Evolutionary conservation across 139 green algal species (phyloP), one percentile per base, ranked within the genome.

Genomic region (Parachlorella kessleri): DNA sequence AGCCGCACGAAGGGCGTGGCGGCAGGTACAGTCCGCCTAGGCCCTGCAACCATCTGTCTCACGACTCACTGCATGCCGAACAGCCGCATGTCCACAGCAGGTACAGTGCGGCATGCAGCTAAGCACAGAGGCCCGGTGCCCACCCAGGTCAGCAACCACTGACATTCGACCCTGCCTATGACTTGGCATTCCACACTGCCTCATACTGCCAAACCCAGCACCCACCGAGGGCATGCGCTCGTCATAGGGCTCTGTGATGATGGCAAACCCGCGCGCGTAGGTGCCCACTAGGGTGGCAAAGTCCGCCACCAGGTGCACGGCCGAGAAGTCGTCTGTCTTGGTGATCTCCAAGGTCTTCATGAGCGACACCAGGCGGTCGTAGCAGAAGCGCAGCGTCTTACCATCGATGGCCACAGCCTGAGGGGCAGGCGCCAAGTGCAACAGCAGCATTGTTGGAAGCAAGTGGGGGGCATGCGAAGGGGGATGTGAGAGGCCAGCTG

Each of bases 191-290:
- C n/a, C n/a, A n/a, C n/a, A n/a, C n/a, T n/a, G n/a, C n/a, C n/a
- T n/a, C n/a, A n/a, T n/a, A n/a, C n/a, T n/a, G n/a, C n/a, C n/a
- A n/a, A n/a, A n/a, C 48, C 48, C 14, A 59, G 14, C 3, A 33
- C 76, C 30, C 68, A 76, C 91, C 77, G 92, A 86, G 9, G 96
- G 95, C 88, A 97, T 88, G 24, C 97, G 85, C 80, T 98, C 93
- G 78, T 99, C 97, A 77, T 92, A 99, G n/a, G 97, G 97, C 84
- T 99, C 97, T 26, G 96, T 95, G 84, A 99, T 99, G 85, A 99
- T 91, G 9, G 95, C 92, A 87, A 99, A 99, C 42, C 97, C 97
- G 30, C 89, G 81, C 1, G 81, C 82, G 81, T 98, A 98, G 32
- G 95, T 98, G 30, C 94, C 95, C 66, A 99, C 89, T 59, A 99